Evolutionary conservation across 257 asterid genomes (phyloP).

Genomic region (Lithospermum erythrorhizon): DNA sequence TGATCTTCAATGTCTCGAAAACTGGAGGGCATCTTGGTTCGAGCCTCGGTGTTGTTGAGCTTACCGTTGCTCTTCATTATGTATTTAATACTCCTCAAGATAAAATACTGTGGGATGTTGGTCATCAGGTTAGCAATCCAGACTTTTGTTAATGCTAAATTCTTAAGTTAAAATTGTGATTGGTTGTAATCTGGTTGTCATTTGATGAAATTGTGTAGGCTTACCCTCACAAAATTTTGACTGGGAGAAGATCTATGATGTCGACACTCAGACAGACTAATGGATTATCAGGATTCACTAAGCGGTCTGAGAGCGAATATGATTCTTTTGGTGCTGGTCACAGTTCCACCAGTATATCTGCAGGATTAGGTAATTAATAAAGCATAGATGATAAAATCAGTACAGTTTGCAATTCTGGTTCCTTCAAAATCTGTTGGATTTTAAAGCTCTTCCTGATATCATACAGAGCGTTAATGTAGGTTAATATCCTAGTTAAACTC

Average conservation of each 20-base stretch:
- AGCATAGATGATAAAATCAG: not conserved
- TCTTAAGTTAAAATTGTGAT: not conserved
- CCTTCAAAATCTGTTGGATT: not conserved
- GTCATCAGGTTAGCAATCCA: constrained; percentile 64
- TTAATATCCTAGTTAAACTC: not conserved
- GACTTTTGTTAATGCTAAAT: not conserved
- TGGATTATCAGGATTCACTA: constrained; percentile 83
- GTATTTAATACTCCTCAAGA: constrained; percentile 88
- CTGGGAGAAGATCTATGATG: constrained; percentile 84
- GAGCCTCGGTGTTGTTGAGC: constrained; percentile 92
- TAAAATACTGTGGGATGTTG: constrained; percentile 95
- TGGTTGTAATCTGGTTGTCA: constrained; percentile 1
- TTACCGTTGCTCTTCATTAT: constrained; percentile 92
- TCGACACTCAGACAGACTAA: constrained; percentile 74
- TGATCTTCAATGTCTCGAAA: constrained; percentile 88
- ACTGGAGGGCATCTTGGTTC: constrained; percentile 99
- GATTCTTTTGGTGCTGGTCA: constrained; percentile 97
- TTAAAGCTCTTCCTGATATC: not conserved
- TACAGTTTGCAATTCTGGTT: not conserved
- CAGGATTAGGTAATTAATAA: constrained; percentile 57
- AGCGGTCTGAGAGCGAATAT: constrained; percentile 85
- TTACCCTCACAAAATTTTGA: constrained; percentile 90
- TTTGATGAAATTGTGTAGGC: constrained; percentile 34
- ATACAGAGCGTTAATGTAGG: not conserved
- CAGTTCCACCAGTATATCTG: constrained; percentile 94